Base-by-base conservation (phyloP, 176 grass and related monocot species). In the Raddia distichophylla region DNA sequence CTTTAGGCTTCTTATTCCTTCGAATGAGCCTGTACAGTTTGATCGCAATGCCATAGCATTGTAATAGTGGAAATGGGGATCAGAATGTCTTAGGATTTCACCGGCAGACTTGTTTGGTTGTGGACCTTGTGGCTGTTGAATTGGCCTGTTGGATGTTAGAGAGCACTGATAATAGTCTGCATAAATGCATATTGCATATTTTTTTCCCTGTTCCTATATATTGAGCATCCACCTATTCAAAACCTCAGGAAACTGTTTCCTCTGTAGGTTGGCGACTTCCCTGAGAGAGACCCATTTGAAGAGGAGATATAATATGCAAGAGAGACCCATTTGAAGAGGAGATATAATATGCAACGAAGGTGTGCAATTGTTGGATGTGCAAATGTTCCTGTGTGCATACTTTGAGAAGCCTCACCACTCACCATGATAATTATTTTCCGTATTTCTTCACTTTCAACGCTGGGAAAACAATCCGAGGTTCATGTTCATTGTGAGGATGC, bases 321-420 rank as follows among this genome's bases (percentile, higher is more conserved):
- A 91, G 93, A 78, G 95, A 98, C 79, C 95, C 82, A 46, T 98
- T 98, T 46, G 95, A 97, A 68, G 91, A 97, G n/a, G n/a, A n/a
- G 48, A 92, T 93, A 84, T 94, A 93, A 80, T 98, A 93, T 72
- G 51, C 33, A 84, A 58, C 18, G 11, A 2, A 58, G 64, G n/a
- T 1, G 70, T 16, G 12, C 11, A 18, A 8, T 3, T n/a, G 54
- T 6, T 53, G 43, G 7, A 73, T 67, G 59, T 56, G 62, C n/a
- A 67, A 35, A 47, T 37, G 40, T 5, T 52, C 48, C 13, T 15
- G 16, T 70, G 1, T 11, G 1, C 60, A 15, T 57, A 57, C 17
- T 2, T 19, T 3, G 44, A 44, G 6, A 11, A 48, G 12, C 4
- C 9, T 22, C 19, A 42, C 42, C 12, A n/a, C 67, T 60, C 27